Evolutionary conservation across 2,329 filamentous ascomycete species (phyloP), one percentile per base, ranked within the genome.

Genomic region (Lachnellula subtilissima): DNA sequence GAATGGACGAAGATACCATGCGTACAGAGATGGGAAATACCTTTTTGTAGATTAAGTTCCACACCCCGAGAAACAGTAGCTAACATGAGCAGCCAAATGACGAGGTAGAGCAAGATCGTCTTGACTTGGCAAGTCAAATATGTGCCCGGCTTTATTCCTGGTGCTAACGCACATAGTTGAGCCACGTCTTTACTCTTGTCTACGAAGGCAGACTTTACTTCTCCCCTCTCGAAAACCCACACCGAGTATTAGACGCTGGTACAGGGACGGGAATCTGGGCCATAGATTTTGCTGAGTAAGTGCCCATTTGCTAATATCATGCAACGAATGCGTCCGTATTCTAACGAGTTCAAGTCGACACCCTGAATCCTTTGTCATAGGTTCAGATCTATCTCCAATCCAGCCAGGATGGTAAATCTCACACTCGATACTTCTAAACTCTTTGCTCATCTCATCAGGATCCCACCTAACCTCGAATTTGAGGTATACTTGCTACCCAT

Each of bases 401-500:
- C 65, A 67, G 52, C 65, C 65, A 15, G 58, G 59, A 11, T 66
- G 63, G 60, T 62, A 60, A 9, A 48, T 43, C 32, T 36, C 28
- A 11, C 23, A 17, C 12, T n/a, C 50, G 40, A 32, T 17, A 22
- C 19, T 17, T 15, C 23, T n/a, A 4, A 1, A 4, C 19, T n/a
- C 22, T 19, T 45, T 22, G 19, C 28, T 48, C 22, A 43, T 4
- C 11, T 6, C 1, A 22, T 19, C 45, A 62, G 64, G 59, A 56
- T 67, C 6, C 65, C 65, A 35, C 61, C 64, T 2, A 67, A 67
- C 39, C 55, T 67, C 23, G 58, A 62, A 47, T 67, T 67, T 19
- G 69, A 71, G 59, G 58, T 71, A 25, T 45, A 22, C 47, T 36
- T 48, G 14, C 25, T 48, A 28, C 28, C n/a, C n/a, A 15, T 36